These are phyloP conservation scores for Biscogniauxia marginata DNA, from an alignment of 2,329 filamentous ascomycete genomes.

Conservation along the genomic window DNA sequence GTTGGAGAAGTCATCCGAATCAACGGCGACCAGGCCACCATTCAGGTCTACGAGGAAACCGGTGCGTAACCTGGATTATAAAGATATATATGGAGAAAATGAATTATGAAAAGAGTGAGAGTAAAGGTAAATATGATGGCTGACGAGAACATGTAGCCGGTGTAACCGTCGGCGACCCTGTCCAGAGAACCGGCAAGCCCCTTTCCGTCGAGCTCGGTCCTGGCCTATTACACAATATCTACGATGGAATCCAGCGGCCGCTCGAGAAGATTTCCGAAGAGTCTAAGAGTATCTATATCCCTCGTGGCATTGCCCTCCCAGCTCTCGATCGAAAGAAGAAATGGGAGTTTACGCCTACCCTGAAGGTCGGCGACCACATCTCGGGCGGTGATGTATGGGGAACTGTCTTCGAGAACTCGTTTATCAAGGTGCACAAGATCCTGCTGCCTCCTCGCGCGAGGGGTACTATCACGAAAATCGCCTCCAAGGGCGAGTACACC, in stretches of 20 bases:
- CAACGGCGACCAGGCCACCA: constrained; percentile 90
- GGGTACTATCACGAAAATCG: constrained; percentile 89
- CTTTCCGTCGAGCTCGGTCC: constrained; percentile 96
- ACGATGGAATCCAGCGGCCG: constrained; percentile 97
- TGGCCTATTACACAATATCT: constrained; percentile 97
- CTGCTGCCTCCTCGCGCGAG: constrained; percentile 84
- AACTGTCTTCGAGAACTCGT: constrained; percentile 91
- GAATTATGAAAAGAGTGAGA: constrained; percentile 14
- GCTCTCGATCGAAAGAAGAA: constrained; percentile 88
- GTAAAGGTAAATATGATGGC: constrained; percentile 14
- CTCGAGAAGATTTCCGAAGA: constrained; percentile 77
- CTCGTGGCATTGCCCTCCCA: constrained; percentile 84
- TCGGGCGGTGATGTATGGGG: constrained; percentile 96
- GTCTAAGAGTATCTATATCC: constrained; percentile 93
- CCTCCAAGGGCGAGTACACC: constrained; percentile 87
- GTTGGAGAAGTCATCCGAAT: constrained; percentile 98
- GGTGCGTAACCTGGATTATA: constrained; percentile 54
- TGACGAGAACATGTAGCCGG: constrained; percentile 61
- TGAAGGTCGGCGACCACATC: constrained; percentile 96
- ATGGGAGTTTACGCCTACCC: constrained; percentile 90
- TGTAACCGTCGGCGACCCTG: constrained; percentile 93
- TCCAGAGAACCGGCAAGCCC: constrained; percentile 87
- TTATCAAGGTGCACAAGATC: constrained; percentile 91
- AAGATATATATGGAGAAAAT: too few species aligned
- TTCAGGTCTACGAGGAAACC: constrained; percentile 99